These are phyloP conservation scores for Phytomonas francai DNA, from an alignment of 208 protist genomes.

Conservation along the genomic window DNA sequence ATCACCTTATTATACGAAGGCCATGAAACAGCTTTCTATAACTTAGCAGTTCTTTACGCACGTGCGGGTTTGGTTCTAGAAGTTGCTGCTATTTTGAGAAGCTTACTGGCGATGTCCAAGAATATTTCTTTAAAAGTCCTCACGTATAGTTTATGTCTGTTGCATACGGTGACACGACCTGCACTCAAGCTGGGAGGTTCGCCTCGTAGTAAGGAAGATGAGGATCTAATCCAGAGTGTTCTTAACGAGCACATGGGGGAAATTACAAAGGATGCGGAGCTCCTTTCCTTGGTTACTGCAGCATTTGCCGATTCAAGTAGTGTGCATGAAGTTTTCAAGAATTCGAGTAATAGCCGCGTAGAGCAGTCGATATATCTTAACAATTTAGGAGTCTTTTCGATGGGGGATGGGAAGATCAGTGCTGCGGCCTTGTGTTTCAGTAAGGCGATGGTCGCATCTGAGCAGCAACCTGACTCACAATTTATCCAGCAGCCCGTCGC, in stretches of 20 bases:
- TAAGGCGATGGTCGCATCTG: conserved; percentile 55
- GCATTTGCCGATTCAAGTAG: conserved; percentile 70
- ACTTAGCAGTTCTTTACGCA: conserved; percentile 62
- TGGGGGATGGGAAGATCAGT: conserved; percentile 66
- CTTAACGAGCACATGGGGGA: conserved; percentile 34
- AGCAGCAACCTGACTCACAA: conserved; percentile 19
- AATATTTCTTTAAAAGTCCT: conserved; percentile 45
- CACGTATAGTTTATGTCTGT: conserved; percentile 57
- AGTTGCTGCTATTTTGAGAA: conserved; percentile 55
- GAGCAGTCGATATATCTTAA: conserved; percentile 79
- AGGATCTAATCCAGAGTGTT: conserved; percentile 71
- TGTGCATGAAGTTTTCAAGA: conserved; percentile 63
- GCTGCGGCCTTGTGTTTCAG: conserved; percentile 78
- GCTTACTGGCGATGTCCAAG: conserved; percentile 47
- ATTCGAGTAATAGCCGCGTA: conserved; percentile 19
- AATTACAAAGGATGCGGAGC: conserved; percentile 31
- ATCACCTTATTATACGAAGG: conserved; percentile 71
- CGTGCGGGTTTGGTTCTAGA: conserved; percentile 54
- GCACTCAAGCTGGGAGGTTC: conserved; percentile 24
- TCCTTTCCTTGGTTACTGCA: conserved; percentile 39
- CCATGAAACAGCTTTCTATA: conserved; percentile 73
- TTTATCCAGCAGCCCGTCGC: conserved; percentile 39
- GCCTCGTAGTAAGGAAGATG: conserved; percentile 54
- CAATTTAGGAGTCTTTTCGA: conserved; percentile 75
- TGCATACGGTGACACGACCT: conserved; percentile 71